Evolutionary conservation across 2,329 filamentous ascomycete genomes (phyloP).

Genomic region (Epichloe coenophiala): DNA sequence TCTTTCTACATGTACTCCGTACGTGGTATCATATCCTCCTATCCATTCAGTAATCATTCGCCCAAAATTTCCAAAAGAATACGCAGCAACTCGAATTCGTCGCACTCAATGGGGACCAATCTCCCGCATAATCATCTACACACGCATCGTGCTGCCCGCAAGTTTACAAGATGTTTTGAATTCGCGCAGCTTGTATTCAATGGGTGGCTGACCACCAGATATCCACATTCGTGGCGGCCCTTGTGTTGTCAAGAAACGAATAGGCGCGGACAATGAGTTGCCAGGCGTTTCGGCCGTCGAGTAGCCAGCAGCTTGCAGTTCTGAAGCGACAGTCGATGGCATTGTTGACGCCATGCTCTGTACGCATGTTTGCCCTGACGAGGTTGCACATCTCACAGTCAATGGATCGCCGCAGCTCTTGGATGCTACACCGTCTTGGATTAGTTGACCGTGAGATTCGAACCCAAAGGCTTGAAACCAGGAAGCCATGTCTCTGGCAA

Average conservation of each 20-base stretch:
- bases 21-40: too few species aligned
- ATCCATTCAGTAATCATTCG: too few species aligned
- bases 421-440: conserved; percentile 11
- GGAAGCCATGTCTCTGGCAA: conserved; percentile 27
- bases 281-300: background rate
- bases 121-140: too few species aligned
- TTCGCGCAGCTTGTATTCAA: conserved; percentile 10
- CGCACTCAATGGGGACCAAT: too few species aligned
- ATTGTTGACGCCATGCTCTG: conserved; percentile 14
- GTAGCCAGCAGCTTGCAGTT: conserved; percentile 19
- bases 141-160: conserved; percentile 25
- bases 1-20: too few species aligned
- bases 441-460: conserved; percentile 27
- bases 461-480: conserved; percentile 42
- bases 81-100: too few species aligned
- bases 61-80: too few species aligned
- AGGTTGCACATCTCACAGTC: conserved; percentile 7
- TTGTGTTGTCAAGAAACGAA: conserved; percentile 19
- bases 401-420: background rate
- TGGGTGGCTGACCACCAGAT: conserved; percentile 19
- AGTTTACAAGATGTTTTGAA: conserved; percentile 31
- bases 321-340: conserved; percentile 17
- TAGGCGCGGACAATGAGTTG: conserved; percentile 11
- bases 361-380: background rate
- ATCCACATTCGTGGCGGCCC: conserved; percentile 22